Base-by-base conservation (phyloP, 345 rosid species). In the Pistacia atlantica region DNA sequence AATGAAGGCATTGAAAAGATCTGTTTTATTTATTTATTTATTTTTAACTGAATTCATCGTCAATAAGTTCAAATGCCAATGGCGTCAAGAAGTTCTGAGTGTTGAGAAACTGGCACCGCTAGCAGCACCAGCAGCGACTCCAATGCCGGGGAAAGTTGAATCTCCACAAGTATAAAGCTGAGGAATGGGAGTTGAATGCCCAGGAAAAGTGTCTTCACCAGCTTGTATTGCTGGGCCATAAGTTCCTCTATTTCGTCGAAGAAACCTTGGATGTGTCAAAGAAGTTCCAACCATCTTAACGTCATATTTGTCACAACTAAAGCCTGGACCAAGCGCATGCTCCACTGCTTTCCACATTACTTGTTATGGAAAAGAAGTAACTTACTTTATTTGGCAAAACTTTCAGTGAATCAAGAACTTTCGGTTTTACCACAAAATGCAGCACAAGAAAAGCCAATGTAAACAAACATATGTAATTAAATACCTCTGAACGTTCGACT, bases 271-370 rank as follows among this genome's bases (percentile, higher is more conserved):
- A 79, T 90, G 97, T 14, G 98, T 91, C 84, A 95, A 82, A 14
- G 97, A 97, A 8, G 97, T 92, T 84, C 97, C 97, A 25, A 94
- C 92, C 78, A 92, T 79, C 85, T 90, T 88, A 83, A 92, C 97
- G 85, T 86, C 90, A 51, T 97, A 93, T 59, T 88, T 93, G 38
- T 93, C 94, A 4, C 94, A 88, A 51, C 83, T 86, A 78, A 95
- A 95, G 20, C 93, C 89, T 0, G 90, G 85, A 42, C 98, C 97
- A 54, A 95, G 87, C 0, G 86, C 97, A 38, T 95, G 92, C 80
- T 93, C 97, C 2, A 93, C 95, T 22, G 25, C 25, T 22, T 22
- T 22, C 25, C 25, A 22, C 25, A 22, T 22, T 22, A 22, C 25
- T 22, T 22, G 25, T 22, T 22, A 22, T 22, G 25, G 25, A 22